Base-by-base conservation (phyloP, 768 basidiomycete species). In the Hericium rajendrae region DNA sequence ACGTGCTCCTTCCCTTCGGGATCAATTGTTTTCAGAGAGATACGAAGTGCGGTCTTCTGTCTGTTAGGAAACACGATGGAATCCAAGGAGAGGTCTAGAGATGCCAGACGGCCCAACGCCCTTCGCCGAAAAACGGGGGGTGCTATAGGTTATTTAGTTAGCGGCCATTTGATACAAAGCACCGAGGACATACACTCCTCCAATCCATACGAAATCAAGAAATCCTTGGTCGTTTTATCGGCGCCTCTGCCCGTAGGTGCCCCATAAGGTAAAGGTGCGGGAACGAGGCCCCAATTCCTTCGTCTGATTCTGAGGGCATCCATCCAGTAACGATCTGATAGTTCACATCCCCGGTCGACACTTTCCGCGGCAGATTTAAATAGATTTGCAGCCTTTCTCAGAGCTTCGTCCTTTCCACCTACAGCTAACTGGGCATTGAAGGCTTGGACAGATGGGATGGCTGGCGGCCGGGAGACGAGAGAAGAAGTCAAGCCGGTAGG, bases 171-270 rank as follows among this genome's bases (percentile, higher is more conserved):
- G 10, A 38, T 6, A n/a, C n/a, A n/a, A 39, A 8, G 22, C 16
- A 15, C 46, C 20, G 39, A 28, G 51, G 13, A 76, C 86, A 37
- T 57, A 92, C 91, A 87, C 73, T 88, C 85, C 71, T 91, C 89
- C 11, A 93, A 70, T 12, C 89, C 88, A 64, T 84, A 91, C 3
- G 87, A 84, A 56, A 93, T 76, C 49, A 89, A 69, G 64, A 92
- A 90, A 64, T 93, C 91, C 62, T 84, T 90, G 0, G 86, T 81
- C 4, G 89, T 86, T 70, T 81, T 84, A 65, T 91, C 90, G 8
- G 85, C 81, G 26, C 87, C 86, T 70, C 88, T 89, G 13, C 86
- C 88, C 0, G 76, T 83, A 0, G 82, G 73, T 24, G 85, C 78
- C 40, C 88, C 88, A 41, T 73, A 71, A 13, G 87, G 89, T 40